phyloP scores from a whole-genome alignment of 2,329 filamentous ascomycete genomes.

The Dactylellina drechsleri region DNA sequence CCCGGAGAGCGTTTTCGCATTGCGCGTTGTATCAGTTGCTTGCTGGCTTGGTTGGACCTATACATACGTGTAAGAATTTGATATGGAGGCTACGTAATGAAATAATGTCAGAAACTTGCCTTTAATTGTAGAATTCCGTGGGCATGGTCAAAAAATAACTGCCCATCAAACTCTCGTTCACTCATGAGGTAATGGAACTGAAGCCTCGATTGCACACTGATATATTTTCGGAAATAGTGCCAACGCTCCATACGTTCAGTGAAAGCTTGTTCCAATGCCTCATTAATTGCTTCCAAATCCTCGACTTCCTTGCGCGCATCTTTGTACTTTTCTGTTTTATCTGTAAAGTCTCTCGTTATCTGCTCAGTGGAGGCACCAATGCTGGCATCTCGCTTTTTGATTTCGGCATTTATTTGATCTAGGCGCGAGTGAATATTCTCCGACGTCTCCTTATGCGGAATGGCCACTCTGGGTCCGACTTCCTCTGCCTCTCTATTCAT shows the following conservation, averaged over 20 bases:
- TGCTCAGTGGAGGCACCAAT: constrained; percentile 40
- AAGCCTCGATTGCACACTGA: constrained; percentile 84
- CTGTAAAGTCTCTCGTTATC: constrained; percentile 43
- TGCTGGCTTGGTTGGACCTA: constrained; percentile 72
- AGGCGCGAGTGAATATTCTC: constrained; percentile 64
- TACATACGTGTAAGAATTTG: constrained; percentile 1
- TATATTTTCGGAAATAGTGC: constrained; percentile 81
- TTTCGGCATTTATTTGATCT: constrained; percentile 23
- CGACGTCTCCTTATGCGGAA: constrained; percentile 68
- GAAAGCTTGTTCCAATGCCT: constrained; percentile 39
- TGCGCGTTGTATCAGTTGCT: constrained; percentile 71
- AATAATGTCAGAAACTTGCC: constrained; percentile 63
- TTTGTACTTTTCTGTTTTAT: constrained; percentile 50
- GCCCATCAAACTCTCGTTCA: constrained; percentile 87
- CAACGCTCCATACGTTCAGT: constrained; percentile 77
- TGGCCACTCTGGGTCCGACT: constrained; percentile 13
- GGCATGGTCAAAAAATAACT: constrained; percentile 79
- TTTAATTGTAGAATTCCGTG: constrained; percentile 79
- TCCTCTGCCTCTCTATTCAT: constrained; percentile 12
- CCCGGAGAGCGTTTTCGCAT: constrained; percentile 90
- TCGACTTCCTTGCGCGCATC: constrained; percentile 43
- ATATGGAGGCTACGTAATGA: not conserved
- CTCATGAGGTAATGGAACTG: constrained; percentile 89
- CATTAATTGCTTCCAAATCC: constrained; percentile 69
- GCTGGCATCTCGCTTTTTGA: constrained; percentile 39